phyloP scores from a whole-genome alignment of 2,329 filamentous ascomycete species.

The Emericellopsis cladophorae region DNA sequence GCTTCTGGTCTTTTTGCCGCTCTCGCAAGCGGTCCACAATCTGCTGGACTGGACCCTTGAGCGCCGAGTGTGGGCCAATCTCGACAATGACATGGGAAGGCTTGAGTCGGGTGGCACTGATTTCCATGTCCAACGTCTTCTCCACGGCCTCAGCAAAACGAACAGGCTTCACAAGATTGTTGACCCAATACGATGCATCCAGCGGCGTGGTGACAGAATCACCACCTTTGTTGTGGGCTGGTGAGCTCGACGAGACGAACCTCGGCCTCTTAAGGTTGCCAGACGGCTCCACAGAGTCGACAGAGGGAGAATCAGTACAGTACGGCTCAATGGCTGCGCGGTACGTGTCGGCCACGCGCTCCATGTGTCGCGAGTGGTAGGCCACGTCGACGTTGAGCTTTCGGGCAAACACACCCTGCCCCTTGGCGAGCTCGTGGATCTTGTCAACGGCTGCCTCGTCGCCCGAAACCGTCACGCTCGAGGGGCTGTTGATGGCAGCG shows the following conservation, averaged over 20 bases:
- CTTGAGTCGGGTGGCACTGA: background rate
- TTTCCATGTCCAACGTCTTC: background rate
- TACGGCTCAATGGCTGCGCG: slow-evolving; percentile 7
- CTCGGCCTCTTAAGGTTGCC: background rate
- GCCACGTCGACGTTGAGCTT: slow-evolving; percentile 24
- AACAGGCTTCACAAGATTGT: slow-evolving; percentile 6
- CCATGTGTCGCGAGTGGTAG: slow-evolving; percentile 27
- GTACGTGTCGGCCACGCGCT: slow-evolving; percentile 11
- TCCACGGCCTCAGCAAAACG: slow-evolving; percentile 1
- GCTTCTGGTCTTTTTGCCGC: background rate
- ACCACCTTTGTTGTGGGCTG: background rate
- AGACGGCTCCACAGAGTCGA: background rate
- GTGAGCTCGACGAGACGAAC: background rate
- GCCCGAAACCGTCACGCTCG: slow-evolving; percentile 21
- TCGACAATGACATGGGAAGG: slow-evolving; percentile 13
- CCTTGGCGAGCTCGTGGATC: slow-evolving; percentile 13
- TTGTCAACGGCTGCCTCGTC: slow-evolving; percentile 12
- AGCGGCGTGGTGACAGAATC: background rate
- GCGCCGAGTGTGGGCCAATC: slow-evolving; percentile 20
- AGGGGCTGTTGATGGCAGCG: slow-evolving; percentile 24
- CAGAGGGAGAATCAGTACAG: background rate
- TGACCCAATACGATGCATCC: slow-evolving; percentile 8
- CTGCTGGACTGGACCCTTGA: slow-evolving; percentile 23
- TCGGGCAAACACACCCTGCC: slow-evolving; percentile 14
- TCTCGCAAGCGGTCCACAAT: slow-evolving; percentile 9